Conservation (phyloP, 164 flowering plant genomes). For the Stephania cephalantha region DNA sequence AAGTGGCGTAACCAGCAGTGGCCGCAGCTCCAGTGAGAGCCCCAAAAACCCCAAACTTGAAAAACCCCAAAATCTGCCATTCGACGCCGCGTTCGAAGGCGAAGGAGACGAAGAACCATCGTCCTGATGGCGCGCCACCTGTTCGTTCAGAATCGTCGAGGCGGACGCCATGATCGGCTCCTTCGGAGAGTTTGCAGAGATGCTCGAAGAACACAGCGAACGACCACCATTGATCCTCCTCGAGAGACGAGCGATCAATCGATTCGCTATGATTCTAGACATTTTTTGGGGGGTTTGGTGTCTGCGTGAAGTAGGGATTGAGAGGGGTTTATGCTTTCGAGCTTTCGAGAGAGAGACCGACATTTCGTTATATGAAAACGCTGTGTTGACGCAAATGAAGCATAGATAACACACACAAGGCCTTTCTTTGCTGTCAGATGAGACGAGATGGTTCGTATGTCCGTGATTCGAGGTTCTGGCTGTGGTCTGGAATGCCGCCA, state of each 20-base stretch:
- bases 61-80: slow-evolving; percentile 27
- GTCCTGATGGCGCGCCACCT: slow-evolving; percentile 6
- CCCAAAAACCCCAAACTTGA: slow-evolving; percentile 34
- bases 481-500: no score
- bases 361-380: neutral
- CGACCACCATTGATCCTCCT: slow-evolving; percentile 8
- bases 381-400: no score
- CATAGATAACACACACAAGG: no score
- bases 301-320: neutral
- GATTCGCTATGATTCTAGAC: slow-evolving; percentile 29
- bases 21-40: slow-evolving; percentile 46
- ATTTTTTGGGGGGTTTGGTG: slow-evolving; percentile 11
- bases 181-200: slow-evolving; percentile 21
- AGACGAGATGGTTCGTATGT: no score
- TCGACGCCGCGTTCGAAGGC: slow-evolving; percentile 15
- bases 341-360: neutral
- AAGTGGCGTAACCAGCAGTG: slow-evolving; percentile 49
- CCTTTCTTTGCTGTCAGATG: no score
- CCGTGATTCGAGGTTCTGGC: no score
- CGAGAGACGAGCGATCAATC: slow-evolving; percentile 6
- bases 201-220: slow-evolving; percentile 18
- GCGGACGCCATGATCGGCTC: slow-evolving; percentile 32
- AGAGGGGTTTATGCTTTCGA: neutral
- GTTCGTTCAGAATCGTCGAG: slow-evolving; percentile 21
- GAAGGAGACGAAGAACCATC: slow-evolving; percentile 8